Base-by-base conservation (phyloP, 176 grass and related monocot species). In the Eleusine coracana region DNA sequence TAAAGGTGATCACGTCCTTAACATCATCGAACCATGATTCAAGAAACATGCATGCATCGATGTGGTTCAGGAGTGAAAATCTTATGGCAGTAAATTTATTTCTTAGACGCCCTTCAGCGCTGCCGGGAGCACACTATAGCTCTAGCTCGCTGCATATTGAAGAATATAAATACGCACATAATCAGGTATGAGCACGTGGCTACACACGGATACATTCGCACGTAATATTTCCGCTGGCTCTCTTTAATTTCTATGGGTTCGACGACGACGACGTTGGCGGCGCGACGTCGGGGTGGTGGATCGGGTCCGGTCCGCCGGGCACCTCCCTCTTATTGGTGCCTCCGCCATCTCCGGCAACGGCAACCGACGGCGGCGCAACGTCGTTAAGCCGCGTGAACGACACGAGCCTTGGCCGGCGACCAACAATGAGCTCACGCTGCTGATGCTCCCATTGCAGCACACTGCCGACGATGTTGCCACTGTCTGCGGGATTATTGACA, bases 231-330 rank as follows among this genome's bases (percentile, higher is more conserved):
- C 2, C 2, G 31, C 31, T 34, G 2, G 31, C 31, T 34, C 31
- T 34, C 31, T 0, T 18, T 6, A 13, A 5, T 14, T 51, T 70
- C 70, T 89, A 81, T 13, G 83, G 83, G 15, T 37, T 21, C 15
- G 45, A 3, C 37, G 65, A 41, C 10, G 66, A 38, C 65, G 25
- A 7, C 18, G 45, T 11, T 42, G 41, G 31, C 25, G 77, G 54
- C 64, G 52, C 1, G 2, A 1, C 0, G 66, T 25, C 39, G 45
- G 45, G 45, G 37, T 81, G 82, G 87, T 89, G 87, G 54, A 29
- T 85, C 6, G 87, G 87, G 54, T 89, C 66, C 0, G 87, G 66
- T 3, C 87, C 83, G 21, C 82, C 11, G 21, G 87, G 87, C 66
- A 89, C 87, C 44, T 56, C 44, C 59, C 87, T 81, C 54, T 85